Evolutionary conservation across 176 grass and related monocot genomes (phyloP), one percentile per base, ranked within the genome.

Genomic region (Chloris gayana): DNA sequence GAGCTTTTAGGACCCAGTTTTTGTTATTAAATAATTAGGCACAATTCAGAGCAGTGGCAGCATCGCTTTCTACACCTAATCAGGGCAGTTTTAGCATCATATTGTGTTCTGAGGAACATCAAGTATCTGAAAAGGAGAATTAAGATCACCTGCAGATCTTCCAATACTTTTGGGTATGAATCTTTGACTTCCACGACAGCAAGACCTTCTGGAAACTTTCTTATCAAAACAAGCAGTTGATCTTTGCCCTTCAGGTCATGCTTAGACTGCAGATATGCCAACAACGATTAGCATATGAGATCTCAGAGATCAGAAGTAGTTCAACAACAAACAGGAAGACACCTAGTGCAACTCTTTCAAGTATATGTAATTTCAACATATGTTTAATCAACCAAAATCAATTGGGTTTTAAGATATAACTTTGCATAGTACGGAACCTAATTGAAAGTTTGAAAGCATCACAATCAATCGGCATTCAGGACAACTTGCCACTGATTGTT

Each of bases 191-290:
- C 94, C 76, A 97, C 91, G 14, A 97, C 91, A 68, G 88, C 67
- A 58, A 97, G 94, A 78, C 94, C 94, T 53, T 93, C 88, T 22
- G 89, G 42, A 67, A 85, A 85, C 64, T 78, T 85, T 42, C 86
- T 89, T 83, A 93, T 73, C 42, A 97, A 76, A 80, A 77, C 73
- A 73, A 97, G 88, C 57, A 97, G 58, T 70, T 97, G 86, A 33
- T 93, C 94, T 87, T 93, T 97, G 77, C 94, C 91, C 65, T 93
- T 91, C 57, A 97, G 45, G 74, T 91, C 94, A 89, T 97, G 82
- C 72, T 97, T 97, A 77, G 94, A 81, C 94, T 97, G 85, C 78
- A 87, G 14, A 84, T 75, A 65, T 41, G 10, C 1, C 29, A 74
- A 72, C 26, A 84, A n/a, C 15, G 13, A 73, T 42, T 72, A 82